Base-by-base conservation (phyloP, 306 rosid genomes). In the Inga laurina region DNA sequence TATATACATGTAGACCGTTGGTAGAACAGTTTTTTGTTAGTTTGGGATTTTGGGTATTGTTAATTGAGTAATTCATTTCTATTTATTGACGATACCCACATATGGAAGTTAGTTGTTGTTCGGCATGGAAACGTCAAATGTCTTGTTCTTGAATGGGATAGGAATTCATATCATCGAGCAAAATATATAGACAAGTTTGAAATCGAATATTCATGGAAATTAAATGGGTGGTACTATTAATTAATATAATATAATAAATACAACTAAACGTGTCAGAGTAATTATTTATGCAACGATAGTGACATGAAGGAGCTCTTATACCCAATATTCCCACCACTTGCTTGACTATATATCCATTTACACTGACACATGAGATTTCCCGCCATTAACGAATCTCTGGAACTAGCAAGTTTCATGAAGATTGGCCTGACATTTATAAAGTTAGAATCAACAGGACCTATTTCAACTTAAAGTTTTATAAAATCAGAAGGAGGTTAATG, bases 341-440 rank as follows among this genome's bases (percentile, higher is more conserved):
- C 70, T 43, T 83, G 86, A 85, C 79, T 48, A 82, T 72, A 15
- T 49, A 14, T 49, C 56, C 56, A 49, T 12, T 61, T 19, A 19
- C 11, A 56, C 11, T 56, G 62, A 61, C 67, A 24, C 12, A 22
- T 61, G 67, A 39, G 43, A 65, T 65, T 32, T 65, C 34, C 71
- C 71, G n/a, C 83, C 75, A 49, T 79, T 16, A 32, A 89, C 78
- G 84, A 84, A 79, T 73, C 81, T 84, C 57, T 41, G n/a, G 52
- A 87, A 83, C 81, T 51, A 35, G 65, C 61, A 52, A 74, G 71
- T 78, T 78, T 76, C 80, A 81, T 72, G 54, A 71, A 71, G 32
- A 41, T 10, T 83, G 82, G 81, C 52, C 52, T 59, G 57, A n/a
- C 70, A 32, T 65, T 30, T 32, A 65, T 57, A 59, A 59, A 59